A percentile compares a stretch with the other conserved stretches of the same genome.
Conservation (phyloP, 768 basidiomycete species). For the Gymnopilus junonius region DNA sequence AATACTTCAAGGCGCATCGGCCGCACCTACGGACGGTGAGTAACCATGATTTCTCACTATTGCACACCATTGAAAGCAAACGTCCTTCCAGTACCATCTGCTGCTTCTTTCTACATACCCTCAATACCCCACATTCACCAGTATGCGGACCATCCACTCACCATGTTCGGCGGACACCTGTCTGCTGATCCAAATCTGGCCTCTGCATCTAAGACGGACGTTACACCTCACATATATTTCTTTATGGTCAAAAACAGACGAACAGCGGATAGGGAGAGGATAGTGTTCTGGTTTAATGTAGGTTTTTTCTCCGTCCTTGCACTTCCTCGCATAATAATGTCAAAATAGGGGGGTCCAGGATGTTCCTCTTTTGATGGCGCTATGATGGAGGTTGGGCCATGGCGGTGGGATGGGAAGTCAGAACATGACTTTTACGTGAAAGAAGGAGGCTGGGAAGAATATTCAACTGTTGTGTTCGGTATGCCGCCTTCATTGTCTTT, state of each 20-base stretch:
- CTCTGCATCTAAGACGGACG: constrained; percentile 54
- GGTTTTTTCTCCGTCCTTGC: constrained; percentile 25
- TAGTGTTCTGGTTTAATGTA: constrained; percentile 98
- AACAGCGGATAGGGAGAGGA: constrained; percentile 84
- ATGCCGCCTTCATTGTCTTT: constrained; percentile 33
- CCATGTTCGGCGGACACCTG: constrained; percentile 84
- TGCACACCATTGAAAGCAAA: constrained; percentile 1
- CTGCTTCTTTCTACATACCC: constrained; percentile 84
- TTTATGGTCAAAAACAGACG: constrained; percentile 88
- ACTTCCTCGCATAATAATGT: constrained; percentile 5
- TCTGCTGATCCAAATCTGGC: constrained; percentile 72
- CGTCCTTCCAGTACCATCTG: constrained; percentile 61
- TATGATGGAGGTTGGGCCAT: constrained; percentile 99
- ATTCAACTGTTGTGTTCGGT: constrained; percentile 93
- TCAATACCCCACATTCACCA: constrained; percentile 78
- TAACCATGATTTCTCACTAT: neutral
- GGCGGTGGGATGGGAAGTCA: constrained; percentile 66
- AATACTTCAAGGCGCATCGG: constrained; percentile 13
- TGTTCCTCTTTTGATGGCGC: constrained; percentile 97
- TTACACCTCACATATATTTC: constrained; percentile 85
- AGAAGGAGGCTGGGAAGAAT: constrained; percentile 97
- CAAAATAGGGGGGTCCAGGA: constrained; percentile 85
- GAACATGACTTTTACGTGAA: constrained; percentile 69
- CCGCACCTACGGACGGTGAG: constrained; percentile 45
- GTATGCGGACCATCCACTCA: constrained; percentile 70